These are phyloP conservation scores for Oryza glaberrima DNA, from an alignment of 176 grass and related monocot species.

Conservation along the genomic window DNA sequence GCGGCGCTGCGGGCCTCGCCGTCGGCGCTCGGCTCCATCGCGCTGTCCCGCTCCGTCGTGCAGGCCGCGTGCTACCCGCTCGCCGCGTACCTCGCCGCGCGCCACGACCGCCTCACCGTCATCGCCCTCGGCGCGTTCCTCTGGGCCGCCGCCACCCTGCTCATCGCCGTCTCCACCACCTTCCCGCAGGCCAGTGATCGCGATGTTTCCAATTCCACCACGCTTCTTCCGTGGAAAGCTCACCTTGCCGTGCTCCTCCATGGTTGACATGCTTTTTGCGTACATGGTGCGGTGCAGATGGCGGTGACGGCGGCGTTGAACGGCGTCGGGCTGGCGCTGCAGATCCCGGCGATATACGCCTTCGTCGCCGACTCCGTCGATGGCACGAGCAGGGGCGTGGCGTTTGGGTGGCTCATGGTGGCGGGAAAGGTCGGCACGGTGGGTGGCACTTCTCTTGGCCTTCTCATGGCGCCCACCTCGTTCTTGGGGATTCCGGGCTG, in stretches of 20 bases:
- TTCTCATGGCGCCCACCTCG: constrained; percentile 43
- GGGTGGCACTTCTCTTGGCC: constrained; percentile 49
- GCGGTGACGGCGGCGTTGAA: constrained; percentile 62
- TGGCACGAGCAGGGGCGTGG: constrained; percentile 46
- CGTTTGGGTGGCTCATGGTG: constrained; percentile 68
- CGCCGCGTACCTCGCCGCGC: constrained; percentile 62
- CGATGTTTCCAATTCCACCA: too few species aligned
- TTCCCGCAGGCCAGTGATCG: constrained; percentile 57
- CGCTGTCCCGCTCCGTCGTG: constrained; percentile 76
- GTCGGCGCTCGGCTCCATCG: constrained; percentile 67
- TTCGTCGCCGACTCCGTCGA: constrained; percentile 61
- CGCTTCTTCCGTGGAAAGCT: not conserved
- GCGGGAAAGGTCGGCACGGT: constrained; percentile 50
- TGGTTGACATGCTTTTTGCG: not conserved
- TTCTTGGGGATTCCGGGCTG: constrained; percentile 43
- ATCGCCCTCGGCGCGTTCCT: constrained; percentile 82
- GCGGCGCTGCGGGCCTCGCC: constrained; percentile 63
- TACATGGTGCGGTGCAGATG: constrained; percentile 35
- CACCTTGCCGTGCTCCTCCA: not conserved
- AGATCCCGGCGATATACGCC: constrained; percentile 54
- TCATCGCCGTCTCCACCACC: constrained; percentile 70
- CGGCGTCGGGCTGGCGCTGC: constrained; percentile 63
- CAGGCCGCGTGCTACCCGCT: constrained; percentile 79
- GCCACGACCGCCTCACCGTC: constrained; percentile 68
- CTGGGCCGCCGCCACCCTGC: constrained; percentile 76